These are phyloP conservation scores for Trifolium pratense DNA, from an alignment of 306 rosid species.

Conservation along the genomic window DNA sequence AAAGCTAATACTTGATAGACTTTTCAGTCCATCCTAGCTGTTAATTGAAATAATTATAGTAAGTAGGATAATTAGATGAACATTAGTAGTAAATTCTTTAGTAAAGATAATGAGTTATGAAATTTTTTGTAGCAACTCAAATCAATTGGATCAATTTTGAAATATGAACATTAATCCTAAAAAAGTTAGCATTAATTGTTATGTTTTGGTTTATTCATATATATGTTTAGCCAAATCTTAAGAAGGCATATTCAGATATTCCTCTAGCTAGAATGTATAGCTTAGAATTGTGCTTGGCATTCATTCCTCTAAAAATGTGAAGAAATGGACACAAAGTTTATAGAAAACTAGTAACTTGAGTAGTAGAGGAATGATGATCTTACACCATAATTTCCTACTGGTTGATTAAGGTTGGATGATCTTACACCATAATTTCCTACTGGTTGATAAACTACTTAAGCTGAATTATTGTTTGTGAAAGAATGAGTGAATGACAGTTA, in stretches of 20 bases:
- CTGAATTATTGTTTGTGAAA: no score
- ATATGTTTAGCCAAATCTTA: no score
- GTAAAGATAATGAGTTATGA: background rate
- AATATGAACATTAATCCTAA: constrained; percentile 9
- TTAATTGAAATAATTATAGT: background rate
- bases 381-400: no score
- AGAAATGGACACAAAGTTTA: constrained; percentile 1
- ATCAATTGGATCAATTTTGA: background rate
- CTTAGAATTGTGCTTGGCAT: background rate
- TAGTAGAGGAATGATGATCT: background rate
- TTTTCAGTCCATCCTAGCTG: constrained; percentile 7
- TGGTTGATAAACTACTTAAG: no score
- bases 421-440: no score
- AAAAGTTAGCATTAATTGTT: background rate
- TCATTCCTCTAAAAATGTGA: background rate
- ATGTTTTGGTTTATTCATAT: no score
- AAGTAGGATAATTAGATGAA: constrained; percentile 27
- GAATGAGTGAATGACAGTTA: no score
- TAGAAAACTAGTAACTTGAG: background rate
- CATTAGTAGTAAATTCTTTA: background rate
- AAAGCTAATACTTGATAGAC: background rate
- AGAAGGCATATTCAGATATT: background rate
- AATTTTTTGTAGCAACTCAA: background rate
- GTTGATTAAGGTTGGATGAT: no score
- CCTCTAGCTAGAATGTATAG: constrained; percentile 3